A percentile compares a stretch with the other conserved stretches of the same genome.
Conservation (phyloP, 2,329 filamentous ascomycete species). For the Diaporthe amygdali region DNA sequence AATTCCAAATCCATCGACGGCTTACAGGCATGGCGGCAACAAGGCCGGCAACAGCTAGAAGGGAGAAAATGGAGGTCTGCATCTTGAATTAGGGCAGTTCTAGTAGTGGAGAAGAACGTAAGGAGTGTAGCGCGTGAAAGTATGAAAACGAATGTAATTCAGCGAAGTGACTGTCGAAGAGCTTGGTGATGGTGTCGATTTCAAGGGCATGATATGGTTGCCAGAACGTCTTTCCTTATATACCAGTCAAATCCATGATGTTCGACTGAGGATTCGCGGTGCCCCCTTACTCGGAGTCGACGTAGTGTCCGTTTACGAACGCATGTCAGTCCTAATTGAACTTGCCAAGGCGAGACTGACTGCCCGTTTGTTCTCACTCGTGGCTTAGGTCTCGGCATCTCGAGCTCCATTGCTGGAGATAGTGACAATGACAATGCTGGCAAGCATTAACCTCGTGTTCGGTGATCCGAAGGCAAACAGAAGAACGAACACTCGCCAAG, state of each 20-base stretch:
- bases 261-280: not conserved
- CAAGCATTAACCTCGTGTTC: not conserved
- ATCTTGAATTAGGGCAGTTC: not conserved
- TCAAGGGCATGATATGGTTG: not conserved
- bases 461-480: not conserved
- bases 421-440: not conserved
- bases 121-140: not conserved
- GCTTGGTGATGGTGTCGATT: not conserved
- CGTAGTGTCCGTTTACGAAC: not conserved
- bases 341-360: not conserved
- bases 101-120: not conserved
- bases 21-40: conserved; percentile 1
- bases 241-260: not conserved
- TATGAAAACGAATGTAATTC: not conserved
- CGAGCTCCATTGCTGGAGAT: not conserved
- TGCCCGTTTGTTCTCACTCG: not conserved
- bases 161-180: not conserved
- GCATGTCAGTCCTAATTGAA: not conserved
- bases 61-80: not conserved
- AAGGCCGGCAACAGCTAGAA: not conserved
- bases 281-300: not conserved
- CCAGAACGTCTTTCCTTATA: not conserved
- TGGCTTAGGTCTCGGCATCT: not conserved
- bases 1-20: accelerated
- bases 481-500: not conserved